Evolutionary conservation across 2,329 filamentous ascomycete species (phyloP).

Genomic region (Didymella lethalis): DNA sequence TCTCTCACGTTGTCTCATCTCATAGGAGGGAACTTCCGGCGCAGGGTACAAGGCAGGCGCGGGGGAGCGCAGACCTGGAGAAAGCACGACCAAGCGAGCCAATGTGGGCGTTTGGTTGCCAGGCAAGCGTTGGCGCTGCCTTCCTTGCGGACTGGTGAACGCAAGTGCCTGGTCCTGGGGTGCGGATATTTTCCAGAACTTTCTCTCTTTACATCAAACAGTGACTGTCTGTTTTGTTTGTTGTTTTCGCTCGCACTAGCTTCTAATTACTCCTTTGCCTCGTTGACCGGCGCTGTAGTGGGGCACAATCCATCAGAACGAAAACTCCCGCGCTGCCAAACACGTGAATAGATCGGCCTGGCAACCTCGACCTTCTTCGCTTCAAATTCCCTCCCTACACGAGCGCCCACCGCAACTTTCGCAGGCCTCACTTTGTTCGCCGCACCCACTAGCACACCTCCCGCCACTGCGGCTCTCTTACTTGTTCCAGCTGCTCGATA

Average conservation of each 20-base stretch:
- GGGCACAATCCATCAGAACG: constrained; percentile 43
- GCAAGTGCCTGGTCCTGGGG: constrained; percentile 11
- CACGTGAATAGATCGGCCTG: constrained; percentile 44
- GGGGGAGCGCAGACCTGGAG: constrained; percentile 30
- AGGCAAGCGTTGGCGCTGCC: constrained; percentile 20
- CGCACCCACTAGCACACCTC: constrained; percentile 29
- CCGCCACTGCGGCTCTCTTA: constrained; percentile 31
- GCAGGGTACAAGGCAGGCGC: constrained; percentile 27
- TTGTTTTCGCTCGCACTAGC: constrained; percentile 23
- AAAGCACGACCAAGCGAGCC: constrained; percentile 39
- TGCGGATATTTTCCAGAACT: constrained; percentile 18
- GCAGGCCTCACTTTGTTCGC: constrained; percentile 28
- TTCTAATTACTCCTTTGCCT: constrained; percentile 23
- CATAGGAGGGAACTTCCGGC: constrained; percentile 13
- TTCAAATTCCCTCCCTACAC: constrained; percentile 50
- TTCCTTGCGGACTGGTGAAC: constrained; percentile 9
- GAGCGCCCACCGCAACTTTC: constrained; percentile 46
- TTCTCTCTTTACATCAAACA: constrained; percentile 10
- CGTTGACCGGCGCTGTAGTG: constrained; percentile 34
- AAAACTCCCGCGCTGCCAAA: constrained; percentile 47
- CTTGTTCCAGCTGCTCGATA: constrained; percentile 28
- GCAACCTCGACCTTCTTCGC: constrained; percentile 49
- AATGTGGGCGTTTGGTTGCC: constrained; percentile 35
- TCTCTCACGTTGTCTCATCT: constrained; percentile 5
- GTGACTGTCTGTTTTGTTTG: constrained; percentile 22